Base-by-base conservation (phyloP, 73 alveolate species). In the Stentor coeruleus region DNA sequence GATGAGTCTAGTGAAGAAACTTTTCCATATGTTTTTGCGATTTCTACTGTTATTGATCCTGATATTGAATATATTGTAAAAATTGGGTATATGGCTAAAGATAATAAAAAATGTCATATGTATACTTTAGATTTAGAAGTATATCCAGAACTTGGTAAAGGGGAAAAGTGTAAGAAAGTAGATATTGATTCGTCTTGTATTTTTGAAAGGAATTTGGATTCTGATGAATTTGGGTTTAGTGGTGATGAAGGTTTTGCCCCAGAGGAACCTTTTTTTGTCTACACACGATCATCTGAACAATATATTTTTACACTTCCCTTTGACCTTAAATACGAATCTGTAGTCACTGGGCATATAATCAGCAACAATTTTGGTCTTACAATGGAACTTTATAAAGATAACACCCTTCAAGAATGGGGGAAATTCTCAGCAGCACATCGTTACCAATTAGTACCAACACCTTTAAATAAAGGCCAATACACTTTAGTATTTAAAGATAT, bases 311-410 rank as follows among this genome's bases (percentile, higher is more conserved):
- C 66, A 49, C 6, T 49, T 49, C 66, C 66, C 20, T 49, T 49
- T 11, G 66, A 49, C 6, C 6, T 49, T 20, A 11, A 6, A 11
- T 6, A 49, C 66, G 66, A 49, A 20, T 6, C 66, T 11, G 6
- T 49, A 20, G 66, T 49, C 66, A 11, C 66, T 20, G 66, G 66
- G 6, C 20, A 11, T 49, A 49, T 49, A 6, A 49, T 49, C 66
- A 49, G 66, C 66, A 49, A 49, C 66, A 49, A 49, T 20, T 49
- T 49, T 49, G 66, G 66, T 11, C 66, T 49, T 11, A 49, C 66
- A 11, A 11, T 49, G 28, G 66, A 49, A 20, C 6, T 49, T 49
- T 49, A 11, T 49, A 49, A 49, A 49, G 66, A 49, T 11, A 20
- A 20, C 6, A 20, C 20, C 66, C 66, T 49, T 49, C 28, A 11